A percentile compares a stretch with the other conserved stretches of the same genome.
These are phyloP conservation scores for Vicia villosa DNA, from an alignment of 306 rosid genomes.

Conservation along the genomic window DNA sequence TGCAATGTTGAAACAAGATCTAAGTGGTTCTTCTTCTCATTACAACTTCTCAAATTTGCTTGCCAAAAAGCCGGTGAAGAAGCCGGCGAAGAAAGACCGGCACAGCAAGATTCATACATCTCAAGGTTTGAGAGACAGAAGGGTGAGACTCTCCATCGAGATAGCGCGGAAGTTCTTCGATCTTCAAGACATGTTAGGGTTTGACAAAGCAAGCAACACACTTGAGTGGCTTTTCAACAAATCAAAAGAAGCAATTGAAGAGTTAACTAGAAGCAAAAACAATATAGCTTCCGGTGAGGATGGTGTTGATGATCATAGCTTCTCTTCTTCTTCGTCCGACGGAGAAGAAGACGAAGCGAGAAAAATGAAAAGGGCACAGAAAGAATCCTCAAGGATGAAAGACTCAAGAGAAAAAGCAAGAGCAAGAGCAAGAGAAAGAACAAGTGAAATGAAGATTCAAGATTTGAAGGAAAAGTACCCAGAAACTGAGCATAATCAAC, in stretches of 20 bases:
- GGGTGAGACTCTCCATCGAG: conserved; percentile 79
- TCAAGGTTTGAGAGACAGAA: conserved; percentile 78
- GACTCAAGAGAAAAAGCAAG: conserved; percentile 69
- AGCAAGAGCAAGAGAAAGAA: conserved; percentile 74
- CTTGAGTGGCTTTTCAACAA: conserved; percentile 80
- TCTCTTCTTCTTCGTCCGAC: conserved; percentile 36
- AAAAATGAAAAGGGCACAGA: conserved; percentile 23
- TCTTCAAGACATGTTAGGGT: conserved; percentile 92
- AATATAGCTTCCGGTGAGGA: background rate
- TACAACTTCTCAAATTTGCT: conserved; percentile 21
- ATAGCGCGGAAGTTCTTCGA: conserved; percentile 82
- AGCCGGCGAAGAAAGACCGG: conserved; percentile 61
- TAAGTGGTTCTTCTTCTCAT: background rate
- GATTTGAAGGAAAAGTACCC: conserved; percentile 46
- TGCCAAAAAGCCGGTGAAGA: conserved; percentile 27
- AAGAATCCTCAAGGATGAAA: conserved; percentile 35
- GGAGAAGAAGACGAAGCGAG: conserved; percentile 17
- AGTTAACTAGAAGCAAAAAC: conserved; percentile 40
- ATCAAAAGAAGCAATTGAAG: conserved; percentile 64
- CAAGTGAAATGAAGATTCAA: conserved; percentile 35
- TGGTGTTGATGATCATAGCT: background rate
- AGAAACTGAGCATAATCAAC: conserved; percentile 33
- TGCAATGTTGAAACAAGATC: conserved; percentile 39
- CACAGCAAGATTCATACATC: conserved; percentile 94
- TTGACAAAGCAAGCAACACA: conserved; percentile 89